Percentiles rank a stretch among this genome's conserved stretches.
Conservation (phyloP, 78 protist genomes). For the Dictyostelium intermedium region DNA sequence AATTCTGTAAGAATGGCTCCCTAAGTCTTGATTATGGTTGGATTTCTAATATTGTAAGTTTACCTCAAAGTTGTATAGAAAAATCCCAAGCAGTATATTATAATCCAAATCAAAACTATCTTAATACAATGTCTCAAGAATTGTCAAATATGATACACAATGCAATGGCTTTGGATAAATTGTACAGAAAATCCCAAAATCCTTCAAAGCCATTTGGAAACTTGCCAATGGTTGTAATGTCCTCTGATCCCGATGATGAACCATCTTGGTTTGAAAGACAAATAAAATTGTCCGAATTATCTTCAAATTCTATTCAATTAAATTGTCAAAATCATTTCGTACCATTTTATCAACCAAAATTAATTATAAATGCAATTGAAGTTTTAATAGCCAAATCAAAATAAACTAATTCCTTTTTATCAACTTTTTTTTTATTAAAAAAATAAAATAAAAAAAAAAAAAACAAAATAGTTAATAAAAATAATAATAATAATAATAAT, state of each 20-base stretch:
- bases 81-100: background rate
- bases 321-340: slow-evolving; percentile 7
- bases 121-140: background rate
- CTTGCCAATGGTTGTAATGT: background rate
- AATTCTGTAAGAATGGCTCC: background rate
- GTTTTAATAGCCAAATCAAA: background rate
- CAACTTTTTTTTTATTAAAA: background rate
- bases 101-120: background rate
- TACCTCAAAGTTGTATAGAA: background rate
- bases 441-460: background rate
- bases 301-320: background rate
- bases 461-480: background rate
- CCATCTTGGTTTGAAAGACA: slow-evolving; percentile 8
- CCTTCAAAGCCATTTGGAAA: background rate
- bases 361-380: background rate
- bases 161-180: background rate
- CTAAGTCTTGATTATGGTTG: slow-evolving; percentile 4
- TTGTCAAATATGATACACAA: background rate
- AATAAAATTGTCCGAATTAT: background rate
- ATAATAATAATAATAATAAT: background rate
- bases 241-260: background rate
- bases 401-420: background rate
- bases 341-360: background rate
- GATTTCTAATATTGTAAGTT: background rate
- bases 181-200: background rate